Base-by-base conservation (phyloP, 306 rosid genomes). In the Malus orientalis region DNA sequence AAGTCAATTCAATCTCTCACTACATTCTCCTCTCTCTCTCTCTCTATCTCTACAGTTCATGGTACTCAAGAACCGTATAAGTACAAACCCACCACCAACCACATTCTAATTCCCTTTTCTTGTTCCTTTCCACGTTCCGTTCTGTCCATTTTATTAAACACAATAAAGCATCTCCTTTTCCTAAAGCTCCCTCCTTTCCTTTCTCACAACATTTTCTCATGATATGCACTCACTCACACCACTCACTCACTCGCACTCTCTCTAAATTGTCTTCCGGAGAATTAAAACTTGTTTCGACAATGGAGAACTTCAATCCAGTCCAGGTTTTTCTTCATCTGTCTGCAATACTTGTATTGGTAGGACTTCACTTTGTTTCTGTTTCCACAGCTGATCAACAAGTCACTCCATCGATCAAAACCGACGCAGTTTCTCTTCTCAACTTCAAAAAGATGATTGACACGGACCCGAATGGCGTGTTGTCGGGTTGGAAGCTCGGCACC, bases 391-490 rank as follows among this genome's bases (percentile, higher is more conserved):
- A 83, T 18, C 55, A 51, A 81, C 82, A 49, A 25, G 76, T 57
- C 44, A 81, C 74, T 83, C 71, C 86, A 8, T 90, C 97, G 5
- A 68, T 86, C 81, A 87, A 86, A 55, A 87, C 94, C 3, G 97
- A 94, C 67, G 96, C 87, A 13, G 79, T 81, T 47, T 89, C 91
- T 63, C 97, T 94, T 76, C 86, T 94, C 14, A 73, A 58, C 81
- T 90, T 94, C 86, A 94, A 89, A 84, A 88, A 86, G 78, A 77
- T 80, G 87, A 80, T 94, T 64, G 82, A 82, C 51, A 87, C 84
- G 57, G 98, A 94, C 82, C 93, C 94, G 20, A 81, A 63, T 72
- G 89, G 89, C 71, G 86, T 82, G 25, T 72, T 94, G 66, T 85
- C 93, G 62, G 79, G 81, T 55, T 94, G 98, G 98, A 79, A 89